Evolutionary conservation across 345 rosid genomes (phyloP).

Genomic region (Chamaenerion angustifolium): DNA sequence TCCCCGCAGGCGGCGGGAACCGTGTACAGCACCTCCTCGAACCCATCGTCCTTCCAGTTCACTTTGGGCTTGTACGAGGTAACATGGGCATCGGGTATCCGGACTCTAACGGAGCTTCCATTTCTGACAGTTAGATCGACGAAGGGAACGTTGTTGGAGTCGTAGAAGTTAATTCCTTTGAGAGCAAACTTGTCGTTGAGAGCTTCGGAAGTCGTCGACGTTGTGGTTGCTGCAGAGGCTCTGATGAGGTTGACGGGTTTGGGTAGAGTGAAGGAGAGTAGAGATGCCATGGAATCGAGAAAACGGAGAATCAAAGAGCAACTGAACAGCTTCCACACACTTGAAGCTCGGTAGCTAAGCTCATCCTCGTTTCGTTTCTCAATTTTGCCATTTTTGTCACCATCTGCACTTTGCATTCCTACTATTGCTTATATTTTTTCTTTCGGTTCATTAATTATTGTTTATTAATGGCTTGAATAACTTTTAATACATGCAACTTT

Average conservation of each 20-base stretch:
- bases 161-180: slow-evolving; percentile 68
- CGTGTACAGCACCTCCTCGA: slow-evolving; percentile 62
- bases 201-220: slow-evolving; percentile 17
- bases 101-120: slow-evolving; percentile 57
- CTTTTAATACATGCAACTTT: no score
- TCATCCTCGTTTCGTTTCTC: slow-evolving; percentile 18
- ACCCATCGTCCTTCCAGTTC: slow-evolving; percentile 72
- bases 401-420: no score
- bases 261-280: slow-evolving; percentile 45
- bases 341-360: slow-evolving; percentile 4
- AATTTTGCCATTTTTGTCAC: no score
- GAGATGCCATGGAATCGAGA: slow-evolving; percentile 43
- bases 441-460: no score
- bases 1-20: slow-evolving; percentile 23
- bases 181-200: slow-evolving; percentile 53
- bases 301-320: slow-evolving; percentile 2
- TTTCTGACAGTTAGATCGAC: slow-evolving; percentile 69
- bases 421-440: no score
- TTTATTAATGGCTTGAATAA: no score
- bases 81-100: slow-evolving; percentile 59
- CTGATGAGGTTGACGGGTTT: slow-evolving; percentile 26
- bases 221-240: slow-evolving; percentile 18
- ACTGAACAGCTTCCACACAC: slow-evolving; percentile 19
- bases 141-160: slow-evolving; percentile 30
- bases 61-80: slow-evolving; percentile 79